Base-by-base conservation (phyloP, 495 filamentous ascomycete genomes). In the Aspergillus asperescens region DNA sequence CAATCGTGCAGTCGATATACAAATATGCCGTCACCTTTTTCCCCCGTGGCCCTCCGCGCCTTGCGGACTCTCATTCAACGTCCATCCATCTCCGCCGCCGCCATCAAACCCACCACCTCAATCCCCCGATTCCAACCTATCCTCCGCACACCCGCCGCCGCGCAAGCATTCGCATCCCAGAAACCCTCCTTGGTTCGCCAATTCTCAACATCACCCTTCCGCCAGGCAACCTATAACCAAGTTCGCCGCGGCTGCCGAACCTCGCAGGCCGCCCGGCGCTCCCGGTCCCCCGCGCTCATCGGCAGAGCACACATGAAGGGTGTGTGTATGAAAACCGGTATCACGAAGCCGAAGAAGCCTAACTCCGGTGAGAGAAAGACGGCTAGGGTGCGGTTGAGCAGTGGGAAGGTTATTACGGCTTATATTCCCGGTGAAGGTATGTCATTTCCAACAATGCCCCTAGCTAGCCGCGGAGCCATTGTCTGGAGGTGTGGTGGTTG, bases 301-400 rank as follows among this genome's bases (percentile, higher is more conserved):
- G 67, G 82, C 19, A 78, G 86, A 19, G 88, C 93, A 10, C 79
- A 85, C 65, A 81, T 95, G 76, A 97, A 97, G 72, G 93, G 90
- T 55, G 93, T 98, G 20, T 97, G 94, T 69, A 70, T 97, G 50
- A 89, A 90, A 65, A 94, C 96, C 51, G 85, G 84, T 63, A 85
- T 89, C 38, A 90, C 87, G 61, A 91, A 90, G 64, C 93, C 93
- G 19, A 97, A 98, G 83, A 98, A 98, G 73, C 93, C 93, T 38
- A 98, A 98, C 67, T 98, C 93, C 15, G 94, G 88, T 25, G 89
- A 95, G 72, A 73, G 93, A 39, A 98, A 98, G 76, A 88, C 85
- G 20, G 90, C 90, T 1, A 85, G 90, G 67, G 84, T 98, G 13
- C 72, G 90, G 53, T 75, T 98, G 69, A 93, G 88, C 57, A 89